Evolutionary conservation across 805 yeast genomes (phyloP), one percentile per base, ranked within the genome.

Genomic region (Candida methanosorbosa): DNA sequence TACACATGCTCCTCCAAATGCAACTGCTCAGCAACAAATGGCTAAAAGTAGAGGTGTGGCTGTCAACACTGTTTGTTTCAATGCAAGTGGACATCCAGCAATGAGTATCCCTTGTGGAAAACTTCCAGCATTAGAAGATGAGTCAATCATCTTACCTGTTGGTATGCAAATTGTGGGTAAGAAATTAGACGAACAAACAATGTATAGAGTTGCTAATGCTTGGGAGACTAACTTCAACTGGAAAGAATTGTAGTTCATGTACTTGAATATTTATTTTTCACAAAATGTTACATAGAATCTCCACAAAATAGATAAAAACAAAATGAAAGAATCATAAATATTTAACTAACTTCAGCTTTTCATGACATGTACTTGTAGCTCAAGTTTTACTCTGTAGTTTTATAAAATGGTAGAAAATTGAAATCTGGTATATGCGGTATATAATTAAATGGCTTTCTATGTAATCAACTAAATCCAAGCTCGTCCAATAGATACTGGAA

Each of bases 1-100:
- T 7, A 39, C 49, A 18, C 59, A 55, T 38, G 55, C 52, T 6
- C 35, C 38, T 20, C 30, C 48, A 16, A 49, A 46, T 20, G 49
- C 47, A 17, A 38, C 45, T 30, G 59, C 60, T 9, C 33, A 46
- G 16, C 47, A 48, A 16, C 25, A 46, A 18, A 46, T 55, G 19
- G 48, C 45, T 17, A 52, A 50, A 22, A 52, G 52, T n/a, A 41
- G 52, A 29, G 66, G 66, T 13, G 38, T 59, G 26, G 57, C 56
- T 37, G 54, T 56, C 17, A 60, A 60, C 41, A 57, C 66, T 4
- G 52, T 56, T 25, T 55, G 57, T 19, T 59, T 60, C 45, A 51
- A 60, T 38, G 49, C 52, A 34, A 55, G 61, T 16, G 66, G 66
- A 9, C 63, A 60, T 38, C 66, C 66, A 16, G 61, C 63, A 3